phyloP scores from a whole-genome alignment of 257 asterid genomes.

The Solanum ossicruentum region DNA sequence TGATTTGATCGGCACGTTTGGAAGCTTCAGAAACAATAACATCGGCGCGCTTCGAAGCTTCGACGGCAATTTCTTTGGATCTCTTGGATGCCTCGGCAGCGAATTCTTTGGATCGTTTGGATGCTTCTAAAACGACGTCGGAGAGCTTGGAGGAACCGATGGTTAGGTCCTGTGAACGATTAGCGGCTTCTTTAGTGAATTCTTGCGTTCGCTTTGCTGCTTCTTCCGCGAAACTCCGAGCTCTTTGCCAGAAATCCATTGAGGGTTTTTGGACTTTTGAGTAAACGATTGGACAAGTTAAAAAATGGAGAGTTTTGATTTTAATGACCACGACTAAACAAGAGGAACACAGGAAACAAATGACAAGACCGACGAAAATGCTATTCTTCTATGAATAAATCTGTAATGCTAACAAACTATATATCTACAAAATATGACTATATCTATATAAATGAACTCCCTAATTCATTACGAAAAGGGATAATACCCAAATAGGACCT shows the following conservation, averaged over 20 bases:
- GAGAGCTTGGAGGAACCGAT: slow-evolving; percentile 49
- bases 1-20: slow-evolving; percentile 36
- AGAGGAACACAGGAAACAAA: background rate
- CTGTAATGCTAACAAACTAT: background rate
- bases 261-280: background rate
- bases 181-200: slow-evolving; percentile 39
- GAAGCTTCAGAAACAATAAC: slow-evolving; percentile 50
- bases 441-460: too few relatives aligned
- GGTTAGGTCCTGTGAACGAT: slow-evolving; percentile 59
- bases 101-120: background rate
- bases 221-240: slow-evolving; percentile 78
- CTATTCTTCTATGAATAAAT: background rate
- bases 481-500: too few relatives aligned
- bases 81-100: slow-evolving; percentile 27
- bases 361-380: background rate
- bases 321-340: background rate
- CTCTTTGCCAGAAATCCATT: slow-evolving; percentile 90
- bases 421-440: too few relatives aligned
- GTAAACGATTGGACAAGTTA: background rate
- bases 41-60: slow-evolving; percentile 60
- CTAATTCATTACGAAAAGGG: too few relatives aligned
- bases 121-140: slow-evolving; percentile 35
- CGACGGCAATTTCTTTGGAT: slow-evolving; percentile 31
- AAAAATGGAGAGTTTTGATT: background rate
- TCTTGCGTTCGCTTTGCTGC: slow-evolving; percentile 78